Percentiles rank a stretch among this genome's conserved stretches.
phyloP scores from a whole-genome alignment of 495 filamentous ascomycete genomes.

The Cercophora samala region DNA sequence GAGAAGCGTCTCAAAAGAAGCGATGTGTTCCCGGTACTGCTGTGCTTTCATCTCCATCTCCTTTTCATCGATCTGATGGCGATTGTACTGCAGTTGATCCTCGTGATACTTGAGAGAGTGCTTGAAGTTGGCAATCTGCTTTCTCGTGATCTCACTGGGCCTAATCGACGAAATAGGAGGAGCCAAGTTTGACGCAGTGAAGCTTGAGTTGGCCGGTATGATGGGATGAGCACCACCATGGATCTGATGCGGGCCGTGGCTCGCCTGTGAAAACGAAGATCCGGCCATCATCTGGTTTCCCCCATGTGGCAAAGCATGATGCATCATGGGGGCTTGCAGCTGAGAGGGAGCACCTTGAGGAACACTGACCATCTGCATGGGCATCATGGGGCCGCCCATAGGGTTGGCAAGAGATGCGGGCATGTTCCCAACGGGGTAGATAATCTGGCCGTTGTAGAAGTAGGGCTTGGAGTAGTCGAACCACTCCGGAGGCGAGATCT shows the following conservation, averaged over 20 bases:
- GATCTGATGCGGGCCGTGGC: constrained; percentile 12
- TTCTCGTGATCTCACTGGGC: constrained; percentile 47
- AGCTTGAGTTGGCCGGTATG: constrained; percentile 25
- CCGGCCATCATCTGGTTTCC: constrained; percentile 18
- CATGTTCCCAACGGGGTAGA: constrained; percentile 40
- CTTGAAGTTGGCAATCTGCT: constrained; percentile 46
- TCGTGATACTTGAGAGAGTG: constrained; percentile 45
- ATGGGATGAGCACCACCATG: constrained; percentile 12
- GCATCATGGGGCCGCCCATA: constrained; percentile 23
- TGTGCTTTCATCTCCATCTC: constrained; percentile 34
- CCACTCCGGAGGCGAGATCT: constrained; percentile 43
- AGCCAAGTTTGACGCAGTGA: constrained; percentile 23
- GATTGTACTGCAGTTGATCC: constrained; percentile 47
- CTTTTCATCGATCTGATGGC: constrained; percentile 50
- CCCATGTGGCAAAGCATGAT: not conserved
- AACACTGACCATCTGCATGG: constrained; percentile 25
- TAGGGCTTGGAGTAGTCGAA: constrained; percentile 47
- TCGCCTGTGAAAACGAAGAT: constrained; percentile 15
- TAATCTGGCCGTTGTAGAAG: constrained; percentile 46
- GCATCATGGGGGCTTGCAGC: constrained; percentile 21
- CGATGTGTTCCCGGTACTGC: constrained; percentile 35
- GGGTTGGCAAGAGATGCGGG: not conserved
- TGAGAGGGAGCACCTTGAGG: constrained; percentile 20
- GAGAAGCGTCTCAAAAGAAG: constrained; percentile 38
- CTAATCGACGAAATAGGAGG: constrained; percentile 45